These are phyloP conservation scores for Paraglomus occultum DNA, from an alignment of 192 early-diverging fungal species.

Conservation along the genomic window DNA sequence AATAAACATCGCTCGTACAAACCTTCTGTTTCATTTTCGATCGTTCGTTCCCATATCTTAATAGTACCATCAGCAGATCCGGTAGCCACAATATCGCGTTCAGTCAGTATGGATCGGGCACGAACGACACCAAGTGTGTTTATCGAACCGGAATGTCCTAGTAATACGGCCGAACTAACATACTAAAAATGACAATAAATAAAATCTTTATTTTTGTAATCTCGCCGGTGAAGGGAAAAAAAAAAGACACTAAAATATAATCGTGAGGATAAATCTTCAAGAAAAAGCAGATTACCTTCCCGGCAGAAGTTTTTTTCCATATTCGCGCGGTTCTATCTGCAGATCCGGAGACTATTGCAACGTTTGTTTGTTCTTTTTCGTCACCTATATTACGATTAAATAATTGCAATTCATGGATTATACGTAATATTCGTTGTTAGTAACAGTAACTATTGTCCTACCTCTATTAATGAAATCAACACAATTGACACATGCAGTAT, in stretches of 20 bases:
- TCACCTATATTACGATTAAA: conserved; percentile 21
- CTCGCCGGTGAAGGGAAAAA: not conserved
- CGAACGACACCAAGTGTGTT: conserved; percentile 62
- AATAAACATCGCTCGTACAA: conserved; percentile 10
- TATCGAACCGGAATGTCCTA: conserved; percentile 64
- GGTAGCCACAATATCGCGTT: conserved; percentile 58
- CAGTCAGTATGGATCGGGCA: conserved; percentile 40
- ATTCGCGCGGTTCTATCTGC: conserved; percentile 75
- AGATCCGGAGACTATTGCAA: conserved; percentile 74
- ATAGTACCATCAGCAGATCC: conserved; percentile 73
- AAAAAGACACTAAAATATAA: not conserved
- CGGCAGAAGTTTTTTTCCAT: conserved; percentile 53
- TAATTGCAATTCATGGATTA: not conserved
- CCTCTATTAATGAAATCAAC: conserved; percentile 66
- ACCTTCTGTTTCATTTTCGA: conserved; percentile 39
- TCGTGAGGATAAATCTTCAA: not conserved
- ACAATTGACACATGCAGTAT: conserved; percentile 74
- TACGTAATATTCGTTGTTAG: not conserved
- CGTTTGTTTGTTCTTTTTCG: conserved; percentile 46
- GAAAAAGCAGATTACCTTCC: conserved; percentile 24
- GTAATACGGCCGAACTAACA: conserved; percentile 64
- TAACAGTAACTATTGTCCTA: conserved; percentile 10
- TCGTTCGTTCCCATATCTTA: conserved; percentile 61
- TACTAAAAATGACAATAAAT: conserved; percentile 38
- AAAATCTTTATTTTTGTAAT: conserved; percentile 8